These are phyloP conservation scores for Fusarium sp. DNA, from an alignment of 2,329 filamentous ascomycete genomes.

Conservation along the genomic window DNA sequence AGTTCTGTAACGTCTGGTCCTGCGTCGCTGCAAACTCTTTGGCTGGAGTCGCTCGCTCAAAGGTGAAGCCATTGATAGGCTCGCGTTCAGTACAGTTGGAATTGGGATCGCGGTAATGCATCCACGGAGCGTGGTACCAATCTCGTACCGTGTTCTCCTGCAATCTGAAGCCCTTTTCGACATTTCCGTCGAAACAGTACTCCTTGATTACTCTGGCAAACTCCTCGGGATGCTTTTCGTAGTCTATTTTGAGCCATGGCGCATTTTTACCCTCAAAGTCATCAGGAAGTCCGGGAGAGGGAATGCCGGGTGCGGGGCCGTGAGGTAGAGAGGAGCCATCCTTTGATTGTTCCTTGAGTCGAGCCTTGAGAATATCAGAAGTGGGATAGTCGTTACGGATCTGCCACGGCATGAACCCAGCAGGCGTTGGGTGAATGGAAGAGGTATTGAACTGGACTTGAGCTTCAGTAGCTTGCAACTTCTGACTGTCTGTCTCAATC, in stretches of 20 bases:
- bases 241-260: neutral
- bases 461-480: neutral
- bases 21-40: neutral
- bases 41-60: neutral
- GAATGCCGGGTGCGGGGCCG: neutral
- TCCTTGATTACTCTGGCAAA: neutral
- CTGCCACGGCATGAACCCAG: neutral
- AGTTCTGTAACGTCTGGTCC: neutral
- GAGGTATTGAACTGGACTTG: neutral
- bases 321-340: neutral
- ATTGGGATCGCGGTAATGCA: neutral
- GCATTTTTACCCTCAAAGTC: conserved; percentile 1
- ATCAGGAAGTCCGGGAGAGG: neutral
- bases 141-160: neutral
- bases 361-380: neutral
- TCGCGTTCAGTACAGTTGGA: neutral
- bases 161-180: neutral
- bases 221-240: neutral
- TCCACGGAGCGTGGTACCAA: conserved; percentile 4
- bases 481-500: neutral
- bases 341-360: neutral
- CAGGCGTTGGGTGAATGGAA: neutral
- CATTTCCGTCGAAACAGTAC: conserved; percentile 3
- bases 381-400: neutral
- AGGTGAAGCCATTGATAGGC: neutral